phyloP scores from a whole-genome alignment of 2,329 filamentous ascomycete genomes.

The Dothistroma pini region DNA sequence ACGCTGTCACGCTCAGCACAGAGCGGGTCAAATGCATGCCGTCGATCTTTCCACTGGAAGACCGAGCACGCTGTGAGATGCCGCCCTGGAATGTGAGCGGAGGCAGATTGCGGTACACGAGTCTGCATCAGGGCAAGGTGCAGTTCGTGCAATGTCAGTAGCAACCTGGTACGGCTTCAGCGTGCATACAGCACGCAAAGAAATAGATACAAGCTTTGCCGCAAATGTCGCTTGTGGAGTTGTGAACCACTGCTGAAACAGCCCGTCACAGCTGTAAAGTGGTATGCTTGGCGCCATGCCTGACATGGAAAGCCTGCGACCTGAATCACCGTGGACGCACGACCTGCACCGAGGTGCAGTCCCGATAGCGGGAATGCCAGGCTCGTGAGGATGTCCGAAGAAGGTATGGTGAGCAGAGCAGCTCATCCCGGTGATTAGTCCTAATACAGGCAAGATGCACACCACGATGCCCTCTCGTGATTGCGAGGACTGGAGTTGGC shows the following conservation, averaged over 20 bases:
- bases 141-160: constrained; percentile 9
- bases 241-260: constrained; percentile 22
- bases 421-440: not conserved
- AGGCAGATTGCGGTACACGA: constrained; percentile 7
- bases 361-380: not conserved
- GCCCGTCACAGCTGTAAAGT: constrained; percentile 6
- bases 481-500: not conserved
- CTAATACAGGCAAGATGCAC: not conserved
- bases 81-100: constrained; percentile 7
- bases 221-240: constrained; percentile 23
- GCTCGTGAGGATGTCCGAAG: not conserved
- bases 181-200: constrained; percentile 12
- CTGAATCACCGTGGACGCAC: not conserved
- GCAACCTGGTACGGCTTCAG: constrained; percentile 9
- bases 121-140: constrained; percentile 1
- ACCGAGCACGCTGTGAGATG: constrained; percentile 12
- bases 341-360: not conserved
- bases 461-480: constrained; percentile 9
- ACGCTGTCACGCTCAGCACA: constrained; percentile 15
- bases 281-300: constrained; percentile 6
- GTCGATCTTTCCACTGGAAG: constrained; percentile 12
- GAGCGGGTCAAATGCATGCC: constrained; percentile 18
- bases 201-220: constrained; percentile 21
- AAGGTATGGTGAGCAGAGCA: not conserved
- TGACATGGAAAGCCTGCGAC: constrained; percentile 4